phyloP scores from a whole-genome alignment of 257 asterid genomes.

The Dorcoceras hygrometricum region DNA sequence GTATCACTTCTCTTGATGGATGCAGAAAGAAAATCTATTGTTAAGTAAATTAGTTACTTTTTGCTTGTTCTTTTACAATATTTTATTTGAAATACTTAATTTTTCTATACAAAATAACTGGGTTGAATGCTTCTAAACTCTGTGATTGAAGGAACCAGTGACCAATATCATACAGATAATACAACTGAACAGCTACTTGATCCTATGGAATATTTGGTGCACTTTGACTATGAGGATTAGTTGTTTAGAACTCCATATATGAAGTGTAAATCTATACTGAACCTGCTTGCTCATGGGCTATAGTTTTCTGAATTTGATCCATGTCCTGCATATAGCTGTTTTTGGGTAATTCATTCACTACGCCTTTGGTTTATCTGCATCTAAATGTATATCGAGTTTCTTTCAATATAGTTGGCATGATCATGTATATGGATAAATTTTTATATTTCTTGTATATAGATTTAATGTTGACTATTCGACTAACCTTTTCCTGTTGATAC shows the following conservation, averaged over 20 bases:
- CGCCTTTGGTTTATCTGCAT: neutral
- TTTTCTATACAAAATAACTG: neutral
- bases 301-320: neutral
- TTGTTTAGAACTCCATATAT: neutral
- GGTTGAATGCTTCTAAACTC: neutral
- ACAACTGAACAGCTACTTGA: neutral
- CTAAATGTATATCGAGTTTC: neutral
- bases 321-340: neutral
- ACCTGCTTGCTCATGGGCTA: neutral
- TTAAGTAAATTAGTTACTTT: neutral
- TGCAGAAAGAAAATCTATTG: neutral
- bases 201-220: neutral
- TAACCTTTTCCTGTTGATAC: slow-evolving; percentile 21
- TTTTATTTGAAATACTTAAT: neutral
- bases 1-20: neutral
- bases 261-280: neutral
- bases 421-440: neutral
- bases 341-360: neutral
- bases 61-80: neutral
- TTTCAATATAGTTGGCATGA: neutral
- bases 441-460: slow-evolving; percentile 10
- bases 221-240: neutral
- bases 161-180: no score
- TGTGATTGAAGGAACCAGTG: no score
- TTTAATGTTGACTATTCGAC: slow-evolving; percentile 11